phyloP scores from a whole-genome alignment of 257 asterid species.

The Lantana camara region DNA sequence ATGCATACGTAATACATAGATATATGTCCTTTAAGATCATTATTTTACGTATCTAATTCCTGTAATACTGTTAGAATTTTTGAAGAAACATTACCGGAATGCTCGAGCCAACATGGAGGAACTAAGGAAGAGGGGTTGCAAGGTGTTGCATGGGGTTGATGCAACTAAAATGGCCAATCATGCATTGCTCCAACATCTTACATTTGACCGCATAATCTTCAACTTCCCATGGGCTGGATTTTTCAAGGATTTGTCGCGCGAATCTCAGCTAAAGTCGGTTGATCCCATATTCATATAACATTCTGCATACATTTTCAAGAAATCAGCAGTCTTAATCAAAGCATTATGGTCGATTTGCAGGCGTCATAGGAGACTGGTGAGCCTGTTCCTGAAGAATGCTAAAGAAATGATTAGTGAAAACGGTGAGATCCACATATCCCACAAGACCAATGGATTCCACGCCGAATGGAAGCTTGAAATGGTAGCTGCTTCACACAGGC shows the following conservation, averaged over 20 bases:
- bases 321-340: too few relatives aligned
- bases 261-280: slow-evolving; percentile 29
- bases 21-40: too few relatives aligned
- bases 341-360: too few relatives aligned
- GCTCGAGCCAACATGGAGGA: slow-evolving; percentile 35
- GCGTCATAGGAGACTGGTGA: slow-evolving; percentile 34
- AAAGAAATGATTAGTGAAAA: slow-evolving; percentile 29
- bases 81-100: slow-evolving; percentile 33
- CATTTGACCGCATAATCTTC: slow-evolving; percentile 49
- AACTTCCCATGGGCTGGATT: slow-evolving; percentile 54
- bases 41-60: too few relatives aligned
- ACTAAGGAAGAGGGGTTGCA: slow-evolving; percentile 36
- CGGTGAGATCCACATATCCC: slow-evolving; percentile 49
- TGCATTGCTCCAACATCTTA: slow-evolving; percentile 27
- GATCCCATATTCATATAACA: too few relatives aligned
- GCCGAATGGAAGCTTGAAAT: slow-evolving; percentile 25
- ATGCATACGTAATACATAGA: too few relatives aligned
- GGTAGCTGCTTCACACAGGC: slow-evolving; percentile 22
- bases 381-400: slow-evolving; percentile 42
- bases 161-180: slow-evolving; percentile 42
- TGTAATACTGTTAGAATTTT: slow-evolving; percentile 4
- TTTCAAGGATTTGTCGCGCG: slow-evolving; percentile 23
- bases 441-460: slow-evolving; percentile 40
- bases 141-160: slow-evolving; percentile 44
- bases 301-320: too few relatives aligned